Evolutionary conservation across 805 yeast genomes (phyloP).

Genomic region (Lipomyces yamanashiensis): DNA sequence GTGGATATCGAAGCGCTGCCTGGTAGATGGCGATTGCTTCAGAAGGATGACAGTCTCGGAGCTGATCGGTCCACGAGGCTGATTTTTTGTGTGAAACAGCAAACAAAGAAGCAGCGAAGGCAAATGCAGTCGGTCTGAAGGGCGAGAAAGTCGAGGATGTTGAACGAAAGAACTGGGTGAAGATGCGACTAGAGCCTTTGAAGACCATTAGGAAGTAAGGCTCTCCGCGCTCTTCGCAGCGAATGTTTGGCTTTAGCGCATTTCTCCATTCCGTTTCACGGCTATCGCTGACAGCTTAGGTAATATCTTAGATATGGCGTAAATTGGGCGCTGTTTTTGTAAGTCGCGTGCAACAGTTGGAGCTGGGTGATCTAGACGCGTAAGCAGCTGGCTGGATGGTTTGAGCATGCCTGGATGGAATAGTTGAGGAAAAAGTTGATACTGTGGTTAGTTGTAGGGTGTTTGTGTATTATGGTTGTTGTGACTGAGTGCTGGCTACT

Average conservation of each 20-base stretch:
- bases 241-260: not conserved
- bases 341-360: not conserved
- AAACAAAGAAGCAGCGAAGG: slow-evolving; percentile 6
- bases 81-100: slow-evolving; percentile 12
- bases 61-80: slow-evolving; percentile 10
- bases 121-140: slow-evolving; percentile 6
- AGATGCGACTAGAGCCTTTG: slow-evolving; percentile 8
- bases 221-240: not conserved
- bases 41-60: slow-evolving; percentile 19
- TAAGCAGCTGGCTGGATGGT: too few species aligned
- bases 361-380: too few species aligned
- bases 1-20: slow-evolving; percentile 23
- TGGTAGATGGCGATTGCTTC: slow-evolving; percentile 12
- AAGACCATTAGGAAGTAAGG: slow-evolving; percentile 6
- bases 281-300: slow-evolving; percentile 3
- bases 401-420: too few species aligned
- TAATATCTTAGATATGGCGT: not conserved
- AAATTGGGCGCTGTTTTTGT: not conserved
- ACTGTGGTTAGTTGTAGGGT: too few species aligned
- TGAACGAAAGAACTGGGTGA: not conserved
- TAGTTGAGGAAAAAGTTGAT: too few species aligned
- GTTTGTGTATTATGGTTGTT: too few species aligned
- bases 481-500: too few species aligned
- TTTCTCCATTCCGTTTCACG: not conserved
- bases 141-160: not conserved